Percentiles rank a stretch among this genome's conserved stretches.
phyloP scores from a whole-genome alignment of 306 rosid genomes.

The Rosa rugosa region DNA sequence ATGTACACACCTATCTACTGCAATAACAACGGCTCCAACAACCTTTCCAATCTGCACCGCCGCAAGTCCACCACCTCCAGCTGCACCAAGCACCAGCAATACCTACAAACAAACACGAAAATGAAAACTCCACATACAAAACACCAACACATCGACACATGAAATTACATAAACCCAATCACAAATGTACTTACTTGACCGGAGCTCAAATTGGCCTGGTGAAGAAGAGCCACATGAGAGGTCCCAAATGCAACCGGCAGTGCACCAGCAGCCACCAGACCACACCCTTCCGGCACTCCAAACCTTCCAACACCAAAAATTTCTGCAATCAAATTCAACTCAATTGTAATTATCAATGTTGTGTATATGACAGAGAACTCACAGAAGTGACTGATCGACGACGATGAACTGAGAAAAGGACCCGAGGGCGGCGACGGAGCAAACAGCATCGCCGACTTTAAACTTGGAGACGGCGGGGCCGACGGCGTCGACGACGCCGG shows the following conservation, averaged over 20 bases:
- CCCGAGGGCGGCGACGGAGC: constrained; percentile 60
- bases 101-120: constrained; percentile 41
- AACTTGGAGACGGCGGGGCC: constrained; percentile 66
- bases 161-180: too few species aligned
- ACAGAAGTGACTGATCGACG: constrained; percentile 60
- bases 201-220: constrained; percentile 66
- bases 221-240: constrained; percentile 84
- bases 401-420: constrained; percentile 81
- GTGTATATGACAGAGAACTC: constrained; percentile 16
- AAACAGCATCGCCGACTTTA: constrained; percentile 71
- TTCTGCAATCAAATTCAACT: not conserved
- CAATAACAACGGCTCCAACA: constrained; percentile 81
- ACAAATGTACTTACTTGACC: constrained; percentile 53
- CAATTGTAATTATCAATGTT: not conserved
- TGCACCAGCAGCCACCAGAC: constrained; percentile 80
- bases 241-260: constrained; percentile 93
- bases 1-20: constrained; percentile 71
- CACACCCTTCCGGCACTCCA: constrained; percentile 80
- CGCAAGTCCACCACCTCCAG: constrained; percentile 93
- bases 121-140: not conserved
- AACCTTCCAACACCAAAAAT: constrained; percentile 43
- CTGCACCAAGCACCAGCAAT: constrained; percentile 89
- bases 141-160: not conserved
- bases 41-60: constrained; percentile 92
- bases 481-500: constrained; percentile 73